Evolutionary conservation across 768 basidiomycete species (phyloP), one percentile per base, ranked within the genome.

Genomic region (Cystoderma amianthinum): DNA sequence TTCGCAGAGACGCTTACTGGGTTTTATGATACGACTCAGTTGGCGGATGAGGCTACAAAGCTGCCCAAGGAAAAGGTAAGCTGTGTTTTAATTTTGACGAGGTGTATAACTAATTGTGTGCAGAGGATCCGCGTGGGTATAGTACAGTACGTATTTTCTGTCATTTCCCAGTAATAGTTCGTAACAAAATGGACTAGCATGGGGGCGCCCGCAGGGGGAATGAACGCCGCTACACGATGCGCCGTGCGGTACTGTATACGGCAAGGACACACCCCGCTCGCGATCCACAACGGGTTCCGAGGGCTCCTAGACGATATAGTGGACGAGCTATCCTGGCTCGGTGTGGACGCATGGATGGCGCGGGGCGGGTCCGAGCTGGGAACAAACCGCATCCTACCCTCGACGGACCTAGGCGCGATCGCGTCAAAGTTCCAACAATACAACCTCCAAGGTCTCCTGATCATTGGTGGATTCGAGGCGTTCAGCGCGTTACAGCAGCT

Each of bases 341-440:
- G 90, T 18, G 96, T 98, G 35, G 96, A 99, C 59, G 82, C 82
- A 30, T 99, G 95, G 96, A 87, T 86, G 60, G 81, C 87, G 9
- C 85, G 94, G 18, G 96, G 96, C 44, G 96, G 96, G 9, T 97
- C 94, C 18, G 96, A 99, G 61, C 80, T 99, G 12, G 96, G 96
- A 15, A 98, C 96, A 21, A 98, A 98, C 67, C 87, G 96, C 37
- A 74, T 78, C 9, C 66, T 92, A 33, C 96, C 96, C 15, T 84
- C 85, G 36, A 63, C 78, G 37, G 91, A 97, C 61, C 76, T 98
- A 33, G 95, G 93, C 1, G 78, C 78, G 9, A 73, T 98, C 32
- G 96, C 96, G 3, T 68, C 90, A 33, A 88, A 90, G 54, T 91
- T 99, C 74, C 93, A 97, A 62, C 64, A 90, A 51, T 82, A 88